A percentile compares a stretch with the other conserved stretches of the same genome.
Evolutionary conservation across 257 asterid species (phyloP).

Genomic region (Primulina huaijiensis): DNA sequence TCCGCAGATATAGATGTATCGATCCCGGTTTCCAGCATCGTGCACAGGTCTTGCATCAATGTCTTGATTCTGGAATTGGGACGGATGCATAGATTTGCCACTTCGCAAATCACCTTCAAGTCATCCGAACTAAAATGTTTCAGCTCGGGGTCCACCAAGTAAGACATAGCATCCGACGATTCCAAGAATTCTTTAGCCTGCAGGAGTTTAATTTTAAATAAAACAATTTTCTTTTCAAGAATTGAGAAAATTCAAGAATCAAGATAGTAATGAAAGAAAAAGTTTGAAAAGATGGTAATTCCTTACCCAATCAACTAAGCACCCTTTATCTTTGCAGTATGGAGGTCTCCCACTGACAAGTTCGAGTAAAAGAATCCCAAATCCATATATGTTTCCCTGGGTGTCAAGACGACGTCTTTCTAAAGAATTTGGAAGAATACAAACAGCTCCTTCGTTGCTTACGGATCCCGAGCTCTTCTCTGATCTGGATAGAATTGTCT

Average conservation of each 20-base stretch:
- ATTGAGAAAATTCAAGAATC: neutral
- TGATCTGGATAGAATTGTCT: conserved; percentile 69
- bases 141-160: conserved; percentile 76
- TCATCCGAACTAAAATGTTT: conserved; percentile 75
- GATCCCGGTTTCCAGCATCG: conserved; percentile 60
- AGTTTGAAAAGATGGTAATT: neutral
- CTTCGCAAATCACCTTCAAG: conserved; percentile 67
- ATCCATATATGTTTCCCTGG: conserved; percentile 75
- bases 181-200: conserved; percentile 84
- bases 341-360: conserved; percentile 90
- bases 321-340: conserved; percentile 73
- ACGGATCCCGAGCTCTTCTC: conserved; percentile 74
- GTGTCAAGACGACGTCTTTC: conserved; percentile 66
- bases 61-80: conserved; percentile 48
- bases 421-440: conserved; percentile 70
- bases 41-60: conserved; percentile 65
- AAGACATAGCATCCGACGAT: conserved; percentile 47
- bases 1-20: conserved; percentile 75
- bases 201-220: conserved; percentile 6
- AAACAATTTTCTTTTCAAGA: neutral
- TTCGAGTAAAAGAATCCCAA: conserved; percentile 82
- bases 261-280: neutral
- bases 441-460: conserved; percentile 72
- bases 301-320: conserved; percentile 85
- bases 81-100: conserved; percentile 53